Evolutionary conservation across 2,329 filamentous ascomycete genomes (phyloP).

Genomic region (Trichothecium roseum): DNA sequence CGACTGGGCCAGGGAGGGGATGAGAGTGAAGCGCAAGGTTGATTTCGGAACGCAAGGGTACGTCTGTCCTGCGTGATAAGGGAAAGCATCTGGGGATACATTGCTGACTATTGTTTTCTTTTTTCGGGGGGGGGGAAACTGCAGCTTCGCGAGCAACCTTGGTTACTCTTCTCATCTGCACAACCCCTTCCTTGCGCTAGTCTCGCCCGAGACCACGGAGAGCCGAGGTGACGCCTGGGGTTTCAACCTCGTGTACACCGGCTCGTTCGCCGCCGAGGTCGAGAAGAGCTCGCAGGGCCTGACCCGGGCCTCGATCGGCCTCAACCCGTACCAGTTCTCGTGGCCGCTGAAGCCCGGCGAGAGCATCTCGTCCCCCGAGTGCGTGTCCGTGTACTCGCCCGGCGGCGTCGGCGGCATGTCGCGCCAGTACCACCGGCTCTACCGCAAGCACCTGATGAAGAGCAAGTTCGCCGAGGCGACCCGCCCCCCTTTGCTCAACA

Average conservation of each 20-base stretch:
- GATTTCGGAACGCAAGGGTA: slow-evolving; percentile 46
- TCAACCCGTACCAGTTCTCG: slow-evolving; percentile 51
- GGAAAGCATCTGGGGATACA: not conserved
- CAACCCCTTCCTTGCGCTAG: slow-evolving; percentile 53
- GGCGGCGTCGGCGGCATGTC: slow-evolving; percentile 52
- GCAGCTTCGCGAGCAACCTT: slow-evolving; percentile 47
- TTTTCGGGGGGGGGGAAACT: too few species aligned
- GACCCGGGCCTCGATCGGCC: slow-evolving; percentile 47
- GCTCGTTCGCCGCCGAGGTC: slow-evolving; percentile 50
- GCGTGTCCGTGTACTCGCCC: slow-evolving; percentile 50
- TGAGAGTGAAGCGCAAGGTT: slow-evolving; percentile 41
- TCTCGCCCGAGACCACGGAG: slow-evolving; percentile 47
- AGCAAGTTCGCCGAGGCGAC: slow-evolving; percentile 41
- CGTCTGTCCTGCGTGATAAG: slow-evolving; percentile 7
- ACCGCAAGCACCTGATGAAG: slow-evolving; percentile 48
- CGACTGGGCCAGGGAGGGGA: slow-evolving; percentile 52
- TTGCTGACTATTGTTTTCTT: not conserved
- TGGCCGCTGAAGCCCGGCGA: slow-evolving; percentile 46
- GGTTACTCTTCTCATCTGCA: slow-evolving; percentile 55
- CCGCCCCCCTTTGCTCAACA: slow-evolving; percentile 50
- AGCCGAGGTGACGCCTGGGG: slow-evolving; percentile 51
- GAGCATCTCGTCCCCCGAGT: slow-evolving; percentile 50
- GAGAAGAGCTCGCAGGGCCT: slow-evolving; percentile 53
- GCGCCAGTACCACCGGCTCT: slow-evolving; percentile 49
- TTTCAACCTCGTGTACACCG: slow-evolving; percentile 54